These are phyloP conservation scores for Cytospora mali DNA, from an alignment of 2,329 filamentous ascomycete genomes.

Conservation along the genomic window DNA sequence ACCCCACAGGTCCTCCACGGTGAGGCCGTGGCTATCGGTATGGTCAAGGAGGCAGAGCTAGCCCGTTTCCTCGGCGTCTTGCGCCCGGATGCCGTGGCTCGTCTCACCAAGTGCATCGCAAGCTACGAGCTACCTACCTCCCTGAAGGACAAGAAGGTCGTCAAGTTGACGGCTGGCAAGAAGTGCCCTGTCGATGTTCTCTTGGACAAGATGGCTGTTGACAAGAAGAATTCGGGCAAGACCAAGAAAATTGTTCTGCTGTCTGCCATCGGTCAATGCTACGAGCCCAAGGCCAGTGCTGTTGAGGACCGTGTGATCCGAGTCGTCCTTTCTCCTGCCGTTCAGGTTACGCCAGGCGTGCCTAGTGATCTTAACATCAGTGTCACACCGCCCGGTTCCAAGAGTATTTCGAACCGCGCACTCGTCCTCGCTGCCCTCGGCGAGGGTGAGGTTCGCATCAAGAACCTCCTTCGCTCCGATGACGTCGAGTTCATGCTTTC, in stretches of 20 bases:
- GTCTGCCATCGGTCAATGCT: constrained; percentile 83
- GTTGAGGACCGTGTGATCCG: constrained; percentile 86
- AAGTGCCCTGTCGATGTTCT: constrained; percentile 83
- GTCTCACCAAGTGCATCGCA: constrained; percentile 90
- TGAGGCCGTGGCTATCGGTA: constrained; percentile 94
- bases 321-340: constrained; percentile 78
- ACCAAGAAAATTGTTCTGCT: constrained; percentile 96
- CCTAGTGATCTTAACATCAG: constrained; percentile 66
- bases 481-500: constrained; percentile 97
- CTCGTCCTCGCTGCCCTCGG: constrained; percentile 92
- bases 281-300: constrained; percentile 85
- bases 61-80: constrained; percentile 86
- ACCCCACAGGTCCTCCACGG: constrained; percentile 95
- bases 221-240: constrained; percentile 96
- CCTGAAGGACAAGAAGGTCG: constrained; percentile 78
- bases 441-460: constrained; percentile 81
- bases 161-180: constrained; percentile 82
- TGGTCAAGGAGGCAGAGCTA: constrained; percentile 97
- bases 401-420: constrained; percentile 95
- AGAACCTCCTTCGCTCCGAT: constrained; percentile 91
- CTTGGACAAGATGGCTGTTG: constrained; percentile 91
- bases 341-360: constrained; percentile 74
- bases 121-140: constrained; percentile 90
- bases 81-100: constrained; percentile 82
- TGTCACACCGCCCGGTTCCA: constrained; percentile 90